These are phyloP conservation scores for Petunia secreta DNA, from an alignment of 257 asterid species.

Conservation along the genomic window DNA sequence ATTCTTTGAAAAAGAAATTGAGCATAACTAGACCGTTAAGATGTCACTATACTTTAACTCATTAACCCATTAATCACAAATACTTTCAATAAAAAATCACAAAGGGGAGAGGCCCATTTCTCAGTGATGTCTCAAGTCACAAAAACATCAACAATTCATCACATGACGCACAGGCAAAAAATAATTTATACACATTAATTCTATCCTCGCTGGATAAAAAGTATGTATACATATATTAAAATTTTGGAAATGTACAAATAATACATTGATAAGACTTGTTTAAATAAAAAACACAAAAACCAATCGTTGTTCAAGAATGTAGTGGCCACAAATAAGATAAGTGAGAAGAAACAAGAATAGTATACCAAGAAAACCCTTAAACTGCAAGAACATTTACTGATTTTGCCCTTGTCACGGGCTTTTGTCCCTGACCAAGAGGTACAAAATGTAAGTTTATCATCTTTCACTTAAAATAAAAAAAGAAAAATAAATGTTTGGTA, in stretches of 20 bases:
- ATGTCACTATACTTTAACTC: neutral
- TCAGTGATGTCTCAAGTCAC: constrained; percentile 28
- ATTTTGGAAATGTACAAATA: too few relatives aligned
- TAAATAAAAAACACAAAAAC: neutral
- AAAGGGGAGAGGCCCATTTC: neutral
- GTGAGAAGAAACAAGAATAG: neutral
- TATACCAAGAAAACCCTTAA: constrained; percentile 24
- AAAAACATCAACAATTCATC: constrained; percentile 13
- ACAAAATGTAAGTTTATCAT: constrained; percentile 35
- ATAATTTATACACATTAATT: neutral
- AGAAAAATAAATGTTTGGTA: neutral
- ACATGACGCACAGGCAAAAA: neutral
- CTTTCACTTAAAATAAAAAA: neutral
- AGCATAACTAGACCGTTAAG: neutral
- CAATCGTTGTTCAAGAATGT: constrained; percentile 12
- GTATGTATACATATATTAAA: neutral
- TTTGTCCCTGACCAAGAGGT: constrained; percentile 50
- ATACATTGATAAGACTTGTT: neutral
- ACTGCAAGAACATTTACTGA: constrained; percentile 31
- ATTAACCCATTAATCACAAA: neutral
- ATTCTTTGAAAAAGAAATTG: neutral
- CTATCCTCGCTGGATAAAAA: neutral
- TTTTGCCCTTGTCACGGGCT: constrained; percentile 59
- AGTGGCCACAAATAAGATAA: constrained; percentile 33
- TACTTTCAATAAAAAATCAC: neutral